Conservation (phyloP, 2,329 filamentous ascomycete genomes). For the Epichloe baconii region DNA sequence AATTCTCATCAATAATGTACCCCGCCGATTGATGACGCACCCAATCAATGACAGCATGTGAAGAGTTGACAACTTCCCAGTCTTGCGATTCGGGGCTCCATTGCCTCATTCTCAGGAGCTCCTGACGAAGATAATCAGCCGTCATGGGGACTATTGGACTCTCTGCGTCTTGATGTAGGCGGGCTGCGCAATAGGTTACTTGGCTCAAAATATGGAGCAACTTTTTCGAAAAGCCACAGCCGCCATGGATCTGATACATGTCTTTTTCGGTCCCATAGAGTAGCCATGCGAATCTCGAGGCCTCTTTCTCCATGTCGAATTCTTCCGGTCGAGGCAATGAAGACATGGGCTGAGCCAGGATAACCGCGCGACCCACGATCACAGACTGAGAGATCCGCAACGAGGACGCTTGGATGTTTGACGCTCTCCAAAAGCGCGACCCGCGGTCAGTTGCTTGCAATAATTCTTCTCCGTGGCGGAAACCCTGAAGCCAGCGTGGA, state of each 20-base stretch:
- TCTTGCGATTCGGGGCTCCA: constrained; percentile 20
- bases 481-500: constrained; percentile 26
- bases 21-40: constrained; percentile 13
- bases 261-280: constrained; percentile 23
- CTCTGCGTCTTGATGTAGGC: constrained; percentile 20
- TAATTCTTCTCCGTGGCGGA: constrained; percentile 21
- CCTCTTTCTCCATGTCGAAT: constrained; percentile 17
- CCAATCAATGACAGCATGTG: constrained; percentile 15
- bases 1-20: constrained; percentile 15
- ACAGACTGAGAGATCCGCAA: constrained; percentile 25
- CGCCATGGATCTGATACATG: constrained; percentile 26
- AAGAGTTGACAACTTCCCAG: constrained; percentile 11
- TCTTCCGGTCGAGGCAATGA: constrained; percentile 14
- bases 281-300: constrained; percentile 25
- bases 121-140: constrained; percentile 13
- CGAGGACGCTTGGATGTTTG: constrained; percentile 20
- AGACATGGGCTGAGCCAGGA: constrained; percentile 27
- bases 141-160: constrained; percentile 20
- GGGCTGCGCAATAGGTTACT: constrained; percentile 24
- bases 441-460: constrained; percentile 24
- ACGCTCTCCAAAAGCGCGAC: constrained; percentile 21
- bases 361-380: constrained; percentile 25
- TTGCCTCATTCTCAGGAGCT: constrained; percentile 21
- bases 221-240: constrained; percentile 28
- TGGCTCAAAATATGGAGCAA: constrained; percentile 24